These are phyloP conservation scores for Fagopyrum tataricum DNA, from an alignment of 148 eudicot species.

Conservation along the genomic window DNA sequence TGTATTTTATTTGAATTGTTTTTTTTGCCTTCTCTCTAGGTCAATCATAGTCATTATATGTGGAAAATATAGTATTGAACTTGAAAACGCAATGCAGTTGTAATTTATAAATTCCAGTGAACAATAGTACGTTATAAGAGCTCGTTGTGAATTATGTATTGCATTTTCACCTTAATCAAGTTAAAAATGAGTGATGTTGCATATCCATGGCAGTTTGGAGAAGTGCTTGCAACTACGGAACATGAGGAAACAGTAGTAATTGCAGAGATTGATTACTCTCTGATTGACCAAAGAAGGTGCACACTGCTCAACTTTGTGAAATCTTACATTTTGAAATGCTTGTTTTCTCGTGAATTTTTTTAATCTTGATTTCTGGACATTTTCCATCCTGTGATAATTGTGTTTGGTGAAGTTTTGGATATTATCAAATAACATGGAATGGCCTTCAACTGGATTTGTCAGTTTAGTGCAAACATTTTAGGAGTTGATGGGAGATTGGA, in stretches of 20 bases:
- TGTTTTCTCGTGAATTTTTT: too few relatives aligned
- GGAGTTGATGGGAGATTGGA: not conserved
- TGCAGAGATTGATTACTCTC: slow-evolving; percentile 48
- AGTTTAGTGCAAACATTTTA: not conserved
- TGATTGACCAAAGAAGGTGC: slow-evolving; percentile 40
- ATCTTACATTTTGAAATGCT: too few relatives aligned
- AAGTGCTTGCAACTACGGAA: slow-evolving; percentile 49
- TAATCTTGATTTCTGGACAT: not conserved
- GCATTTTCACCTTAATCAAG: too few relatives aligned
- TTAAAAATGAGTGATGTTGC: not conserved
- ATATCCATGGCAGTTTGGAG: slow-evolving; percentile 35
- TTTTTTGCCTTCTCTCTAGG: not conserved
- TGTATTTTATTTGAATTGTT: not conserved
- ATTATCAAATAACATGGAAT: not conserved
- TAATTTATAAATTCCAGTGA: not conserved
- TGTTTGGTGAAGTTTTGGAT: too few relatives aligned
- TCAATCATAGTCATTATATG: not conserved
- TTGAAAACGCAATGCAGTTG: not conserved
- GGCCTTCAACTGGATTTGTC: not conserved
- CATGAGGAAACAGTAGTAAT: slow-evolving; percentile 42
- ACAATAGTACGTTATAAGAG: not conserved
- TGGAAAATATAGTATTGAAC: not conserved
- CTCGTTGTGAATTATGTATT: too few relatives aligned
- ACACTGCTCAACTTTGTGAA: not conserved
- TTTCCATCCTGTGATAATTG: too few relatives aligned